Evolutionary conservation across 2,329 filamentous ascomycete genomes (phyloP).

Genomic region (Cercospora sp.): DNA sequence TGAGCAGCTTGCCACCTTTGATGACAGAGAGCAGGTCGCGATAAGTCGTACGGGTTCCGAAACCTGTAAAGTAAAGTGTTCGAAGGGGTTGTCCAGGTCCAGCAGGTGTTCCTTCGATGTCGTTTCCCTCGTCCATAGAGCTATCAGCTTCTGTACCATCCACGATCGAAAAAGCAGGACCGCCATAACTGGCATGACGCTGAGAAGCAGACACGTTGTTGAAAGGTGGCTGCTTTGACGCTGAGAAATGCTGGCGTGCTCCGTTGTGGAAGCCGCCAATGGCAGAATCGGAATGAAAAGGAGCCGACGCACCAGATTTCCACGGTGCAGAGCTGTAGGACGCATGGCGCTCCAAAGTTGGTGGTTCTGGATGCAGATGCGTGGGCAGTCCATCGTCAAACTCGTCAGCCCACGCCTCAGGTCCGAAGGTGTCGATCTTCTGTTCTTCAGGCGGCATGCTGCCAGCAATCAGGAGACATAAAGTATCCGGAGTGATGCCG

Average conservation of each 20-base stretch:
- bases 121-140: constrained; percentile 20
- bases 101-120: background rate
- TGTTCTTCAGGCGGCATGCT: constrained; percentile 21
- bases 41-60: constrained; percentile 64
- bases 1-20: constrained; percentile 69
- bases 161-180: constrained; percentile 24
- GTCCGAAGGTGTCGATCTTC: background rate
- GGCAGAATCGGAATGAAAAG: constrained; percentile 23
- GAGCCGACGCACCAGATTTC: constrained; percentile 16
- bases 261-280: constrained; percentile 19
- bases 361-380: constrained; percentile 2
- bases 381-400: constrained; percentile 15
- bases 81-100: constrained; percentile 37
- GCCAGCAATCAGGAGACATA: constrained; percentile 50
- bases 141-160: constrained; percentile 30
- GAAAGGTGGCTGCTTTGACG: constrained; percentile 10
- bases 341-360: background rate
- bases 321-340: constrained; percentile 15
- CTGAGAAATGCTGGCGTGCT: background rate
- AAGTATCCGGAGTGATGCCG: constrained; percentile 52
- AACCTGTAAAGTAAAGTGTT: constrained; percentile 63
- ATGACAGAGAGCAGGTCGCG: constrained; percentile 65
- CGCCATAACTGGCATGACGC: constrained; percentile 28
- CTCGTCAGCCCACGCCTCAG: constrained; percentile 31
- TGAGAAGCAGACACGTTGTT: constrained; percentile 15